Conservation (phyloP, 805 yeast species). For the Wickerhamomyces canadensis region DNA sequence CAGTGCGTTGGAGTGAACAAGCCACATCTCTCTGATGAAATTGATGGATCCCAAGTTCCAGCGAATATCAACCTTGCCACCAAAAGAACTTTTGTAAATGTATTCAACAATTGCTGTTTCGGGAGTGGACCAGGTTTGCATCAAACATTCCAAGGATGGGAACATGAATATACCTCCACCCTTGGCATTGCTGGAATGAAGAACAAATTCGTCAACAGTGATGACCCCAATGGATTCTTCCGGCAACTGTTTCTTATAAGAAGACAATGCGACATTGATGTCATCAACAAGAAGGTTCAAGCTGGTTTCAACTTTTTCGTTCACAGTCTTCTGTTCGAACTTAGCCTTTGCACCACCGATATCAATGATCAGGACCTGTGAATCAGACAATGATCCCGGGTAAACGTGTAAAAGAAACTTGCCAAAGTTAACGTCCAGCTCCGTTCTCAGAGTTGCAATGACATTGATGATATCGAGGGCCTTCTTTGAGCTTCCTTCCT, state of each 20-base stretch:
- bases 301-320: constrained; percentile 38
- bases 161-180: constrained; percentile 81
- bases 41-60: constrained; percentile 94
- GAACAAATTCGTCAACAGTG: constrained; percentile 49
- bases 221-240: constrained; percentile 43
- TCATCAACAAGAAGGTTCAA: constrained; percentile 58
- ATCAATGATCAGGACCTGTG: constrained; percentile 63
- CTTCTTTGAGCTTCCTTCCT: constrained; percentile 7
- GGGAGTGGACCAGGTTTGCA: constrained; percentile 67
- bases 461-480: constrained; percentile 23
- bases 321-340: constrained; percentile 40
- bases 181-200: constrained; percentile 48
- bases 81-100: constrained; percentile 66
- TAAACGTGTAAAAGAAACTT: constrained; percentile 58
- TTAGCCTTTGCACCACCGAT: constrained; percentile 53
- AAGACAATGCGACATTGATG: constrained; percentile 62
- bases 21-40: constrained; percentile 89
- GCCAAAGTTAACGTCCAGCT: constrained; percentile 57
- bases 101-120: constrained; percentile 56
- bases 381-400: constrained; percentile 77
- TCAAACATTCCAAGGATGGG: constrained; percentile 68
- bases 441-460: constrained; percentile 49
- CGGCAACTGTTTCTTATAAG: constrained; percentile 43
- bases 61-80: constrained; percentile 82
- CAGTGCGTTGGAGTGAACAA: constrained; percentile 73